Percentiles rank a stretch among this genome's conserved stretches.
phyloP scores from a whole-genome alignment of 495 filamentous ascomycete genomes.

The Baudoinia panamericana region DNA sequence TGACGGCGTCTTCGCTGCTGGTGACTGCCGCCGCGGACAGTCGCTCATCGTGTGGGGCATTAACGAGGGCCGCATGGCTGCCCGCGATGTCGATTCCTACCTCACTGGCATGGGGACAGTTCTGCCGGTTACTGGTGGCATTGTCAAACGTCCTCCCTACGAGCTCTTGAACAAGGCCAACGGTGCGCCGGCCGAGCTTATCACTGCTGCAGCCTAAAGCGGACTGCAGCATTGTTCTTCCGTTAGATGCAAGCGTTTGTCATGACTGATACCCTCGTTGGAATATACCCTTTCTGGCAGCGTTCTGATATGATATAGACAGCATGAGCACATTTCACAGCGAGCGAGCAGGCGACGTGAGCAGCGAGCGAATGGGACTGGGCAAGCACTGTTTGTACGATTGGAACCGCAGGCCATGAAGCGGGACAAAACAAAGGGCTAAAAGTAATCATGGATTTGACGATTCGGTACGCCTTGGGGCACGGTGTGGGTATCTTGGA shows the following conservation, averaged over 20 bases:
- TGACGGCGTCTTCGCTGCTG: constrained; percentile 83
- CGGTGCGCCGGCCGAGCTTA: constrained; percentile 22
- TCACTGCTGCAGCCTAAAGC: constrained; percentile 26
- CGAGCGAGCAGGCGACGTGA: constrained; percentile 7
- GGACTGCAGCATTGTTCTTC: not conserved
- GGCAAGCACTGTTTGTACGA: constrained; percentile 3
- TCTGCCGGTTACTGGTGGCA: constrained; percentile 88
- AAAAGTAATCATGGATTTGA: constrained; percentile 6
- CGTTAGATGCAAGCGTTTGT: constrained; percentile 2
- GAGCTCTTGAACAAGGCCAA: constrained; percentile 33
- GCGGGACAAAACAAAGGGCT: not conserved
- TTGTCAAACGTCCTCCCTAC: constrained; percentile 69
- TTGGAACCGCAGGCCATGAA: not conserved
- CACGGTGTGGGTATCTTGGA: not conserved
- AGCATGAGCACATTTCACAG: constrained; percentile 5
- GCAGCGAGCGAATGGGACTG: not conserved
- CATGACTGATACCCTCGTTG: constrained; percentile 12
- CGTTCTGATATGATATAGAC: constrained; percentile 14
- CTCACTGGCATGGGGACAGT: constrained; percentile 62
- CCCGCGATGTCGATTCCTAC: constrained; percentile 86
- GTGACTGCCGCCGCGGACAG: constrained; percentile 93
- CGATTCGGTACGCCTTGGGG: not conserved
- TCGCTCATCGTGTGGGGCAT: constrained; percentile 99
- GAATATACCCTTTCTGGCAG: constrained; percentile 18
- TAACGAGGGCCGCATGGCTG: constrained; percentile 91